These are phyloP conservation scores for Apiospora arundinis DNA, from an alignment of 2,329 filamentous ascomycete genomes.

Conservation along the genomic window DNA sequence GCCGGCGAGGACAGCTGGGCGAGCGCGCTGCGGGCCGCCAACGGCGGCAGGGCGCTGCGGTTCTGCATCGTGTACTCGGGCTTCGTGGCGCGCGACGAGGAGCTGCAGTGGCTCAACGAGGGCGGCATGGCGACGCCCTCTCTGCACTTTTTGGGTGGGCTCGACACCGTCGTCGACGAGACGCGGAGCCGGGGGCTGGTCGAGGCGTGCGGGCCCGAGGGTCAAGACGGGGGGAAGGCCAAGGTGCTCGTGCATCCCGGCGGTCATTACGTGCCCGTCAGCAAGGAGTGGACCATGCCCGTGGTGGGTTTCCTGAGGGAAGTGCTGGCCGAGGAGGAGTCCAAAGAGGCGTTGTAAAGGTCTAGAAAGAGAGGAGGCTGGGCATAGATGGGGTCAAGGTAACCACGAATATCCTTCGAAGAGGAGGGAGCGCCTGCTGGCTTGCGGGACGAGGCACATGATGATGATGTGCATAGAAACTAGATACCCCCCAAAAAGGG, in stretches of 20 bases:
- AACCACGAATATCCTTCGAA: too few species aligned
- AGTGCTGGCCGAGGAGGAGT: constrained; percentile 36
- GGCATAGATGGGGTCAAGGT: too few species aligned
- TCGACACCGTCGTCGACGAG: constrained; percentile 91
- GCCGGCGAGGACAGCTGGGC: constrained; percentile 48
- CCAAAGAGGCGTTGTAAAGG: constrained; percentile 28
- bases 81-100: constrained; percentile 59
- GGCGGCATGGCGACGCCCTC: constrained; percentile 71
- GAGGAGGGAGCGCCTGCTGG: too few species aligned
- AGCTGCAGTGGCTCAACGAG: constrained; percentile 40
- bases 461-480: neutral
- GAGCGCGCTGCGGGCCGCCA: constrained; percentile 53
- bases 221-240: constrained; percentile 46
- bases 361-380: too few species aligned
- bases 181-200: constrained; percentile 69
- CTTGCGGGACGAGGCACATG: neutral
- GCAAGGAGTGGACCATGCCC: constrained; percentile 80
- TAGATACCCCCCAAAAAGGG: neutral
- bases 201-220: constrained; percentile 64
- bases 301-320: constrained; percentile 73
- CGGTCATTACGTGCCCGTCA: constrained; percentile 86
- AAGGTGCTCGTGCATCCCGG: constrained; percentile 76
- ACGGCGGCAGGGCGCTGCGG: constrained; percentile 50
- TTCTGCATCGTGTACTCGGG: constrained; percentile 72
- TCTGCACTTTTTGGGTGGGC: constrained; percentile 80